phyloP scores from a whole-genome alignment of 257 asterid species.

The Coffea canephora region DNA sequence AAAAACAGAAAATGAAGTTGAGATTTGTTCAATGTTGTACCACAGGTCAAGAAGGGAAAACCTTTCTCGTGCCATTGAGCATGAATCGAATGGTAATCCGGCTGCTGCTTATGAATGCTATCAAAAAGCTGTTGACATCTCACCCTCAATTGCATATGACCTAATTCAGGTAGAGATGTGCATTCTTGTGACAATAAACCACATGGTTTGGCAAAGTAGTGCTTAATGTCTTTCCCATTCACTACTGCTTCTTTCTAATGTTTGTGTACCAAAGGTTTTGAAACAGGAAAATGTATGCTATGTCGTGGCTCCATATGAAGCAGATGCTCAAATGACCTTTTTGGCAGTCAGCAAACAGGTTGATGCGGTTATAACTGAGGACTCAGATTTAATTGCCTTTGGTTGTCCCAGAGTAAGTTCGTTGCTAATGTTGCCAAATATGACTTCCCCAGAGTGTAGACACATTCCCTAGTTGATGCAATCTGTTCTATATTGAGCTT shows the following conservation, averaged over 20 bases:
- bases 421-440: background rate
- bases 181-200: background rate
- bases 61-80: constrained; percentile 87
- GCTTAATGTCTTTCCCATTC: constrained; percentile 10
- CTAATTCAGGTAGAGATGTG: constrained; percentile 73
- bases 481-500: background rate
- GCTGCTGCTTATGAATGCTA: constrained; percentile 90
- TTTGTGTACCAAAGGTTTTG: constrained; percentile 53
- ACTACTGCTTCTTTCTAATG: background rate
- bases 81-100: constrained; percentile 81
- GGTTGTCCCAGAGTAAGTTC: constrained; percentile 95
- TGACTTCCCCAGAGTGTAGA: background rate
- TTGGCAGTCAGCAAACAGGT: constrained; percentile 75
- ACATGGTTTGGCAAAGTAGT: background rate
- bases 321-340: constrained; percentile 97
- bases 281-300: constrained; percentile 66
- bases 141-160: constrained; percentile 88
- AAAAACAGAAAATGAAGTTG: background rate
- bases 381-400: constrained; percentile 86
- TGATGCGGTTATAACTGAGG: constrained; percentile 95
- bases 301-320: constrained; percentile 96
- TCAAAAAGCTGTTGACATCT: constrained; percentile 97
- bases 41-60: constrained; percentile 84
- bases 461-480: background rate
- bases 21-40: background rate